phyloP scores from a whole-genome alignment of 129 eudicot species.

The Apium graveolens region DNA sequence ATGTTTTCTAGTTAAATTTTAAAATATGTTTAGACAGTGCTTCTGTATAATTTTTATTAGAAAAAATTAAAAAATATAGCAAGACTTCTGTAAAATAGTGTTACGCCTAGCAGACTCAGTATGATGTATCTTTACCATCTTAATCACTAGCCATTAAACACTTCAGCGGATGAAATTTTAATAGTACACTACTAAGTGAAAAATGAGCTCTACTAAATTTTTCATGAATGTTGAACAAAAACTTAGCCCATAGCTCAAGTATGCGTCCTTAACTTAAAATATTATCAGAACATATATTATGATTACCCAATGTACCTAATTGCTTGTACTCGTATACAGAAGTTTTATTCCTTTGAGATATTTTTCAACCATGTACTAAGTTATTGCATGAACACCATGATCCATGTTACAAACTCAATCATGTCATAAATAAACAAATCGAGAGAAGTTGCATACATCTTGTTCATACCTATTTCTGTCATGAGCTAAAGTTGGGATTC shows the following conservation, averaged over 20 bases:
- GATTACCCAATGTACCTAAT: not conserved
- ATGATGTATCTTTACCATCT: not conserved
- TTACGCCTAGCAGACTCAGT: not conserved
- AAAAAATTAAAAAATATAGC: not conserved
- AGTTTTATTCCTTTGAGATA: not conserved
- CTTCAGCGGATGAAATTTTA: not conserved
- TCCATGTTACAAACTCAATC: not conserved
- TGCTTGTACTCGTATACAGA: not conserved
- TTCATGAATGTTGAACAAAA: no score
- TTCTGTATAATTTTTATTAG: not conserved
- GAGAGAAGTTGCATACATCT: no score
- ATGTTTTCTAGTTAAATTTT: not conserved
- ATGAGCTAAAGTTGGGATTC: no score
- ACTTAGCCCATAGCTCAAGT: not conserved
- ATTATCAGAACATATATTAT: not conserved
- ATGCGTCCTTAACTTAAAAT: not conserved
- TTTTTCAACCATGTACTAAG: not conserved
- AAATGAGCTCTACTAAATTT: not conserved
- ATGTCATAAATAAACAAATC: not conserved
- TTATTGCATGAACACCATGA: not conserved
- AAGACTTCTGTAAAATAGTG: not conserved
- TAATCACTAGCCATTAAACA: not conserved
- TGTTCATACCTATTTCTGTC: no score
- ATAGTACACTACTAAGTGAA: not conserved
- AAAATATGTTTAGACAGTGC: not conserved